phyloP scores from a whole-genome alignment of 2,329 filamentous ascomycete genomes.

The Monilinia fructigena region DNA sequence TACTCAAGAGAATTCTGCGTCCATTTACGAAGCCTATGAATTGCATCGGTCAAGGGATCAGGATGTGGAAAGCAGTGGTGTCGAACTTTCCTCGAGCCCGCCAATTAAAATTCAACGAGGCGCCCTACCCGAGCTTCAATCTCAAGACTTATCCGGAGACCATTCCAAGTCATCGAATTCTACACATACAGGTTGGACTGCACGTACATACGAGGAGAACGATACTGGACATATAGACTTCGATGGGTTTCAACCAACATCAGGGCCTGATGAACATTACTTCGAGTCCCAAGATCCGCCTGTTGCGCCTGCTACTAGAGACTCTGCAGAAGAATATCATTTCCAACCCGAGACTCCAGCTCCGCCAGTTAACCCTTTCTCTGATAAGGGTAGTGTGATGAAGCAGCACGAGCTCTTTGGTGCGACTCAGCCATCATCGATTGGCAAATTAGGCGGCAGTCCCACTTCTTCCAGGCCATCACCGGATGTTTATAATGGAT shows the following conservation, averaged over 20 bases:
- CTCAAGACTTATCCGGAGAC: background rate
- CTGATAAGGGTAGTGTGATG: slow-evolving; percentile 36
- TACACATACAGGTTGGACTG: slow-evolving; percentile 33
- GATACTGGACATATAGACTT: slow-evolving; percentile 36
- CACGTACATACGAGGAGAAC: slow-evolving; percentile 35
- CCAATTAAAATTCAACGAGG: background rate
- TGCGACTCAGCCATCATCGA: slow-evolving; percentile 39
- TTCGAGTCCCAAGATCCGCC: slow-evolving; percentile 32
- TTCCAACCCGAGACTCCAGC: slow-evolving; percentile 38
- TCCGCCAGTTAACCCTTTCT: slow-evolving; percentile 37
- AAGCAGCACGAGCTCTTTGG: slow-evolving; percentile 36
- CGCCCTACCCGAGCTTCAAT: background rate
- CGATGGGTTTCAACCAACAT: slow-evolving; percentile 18
- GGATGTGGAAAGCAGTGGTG: slow-evolving; percentile 12
- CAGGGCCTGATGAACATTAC: slow-evolving; percentile 19
- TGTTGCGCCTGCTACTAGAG: background rate
- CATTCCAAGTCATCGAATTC: slow-evolving; percentile 27
- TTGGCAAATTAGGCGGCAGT: slow-evolving; percentile 30
- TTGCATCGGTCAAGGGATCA: slow-evolving; percentile 20
- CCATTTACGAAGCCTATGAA: slow-evolving; percentile 34
- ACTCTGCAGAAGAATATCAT: slow-evolving; percentile 3
- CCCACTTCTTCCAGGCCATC: slow-evolving; percentile 38
- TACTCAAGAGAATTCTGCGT: slow-evolving; percentile 37
- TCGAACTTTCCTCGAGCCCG: background rate
- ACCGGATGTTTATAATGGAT: slow-evolving; percentile 34